phyloP scores from a whole-genome alignment of 208 protist species.

The Entamoeba dispar region DNA sequence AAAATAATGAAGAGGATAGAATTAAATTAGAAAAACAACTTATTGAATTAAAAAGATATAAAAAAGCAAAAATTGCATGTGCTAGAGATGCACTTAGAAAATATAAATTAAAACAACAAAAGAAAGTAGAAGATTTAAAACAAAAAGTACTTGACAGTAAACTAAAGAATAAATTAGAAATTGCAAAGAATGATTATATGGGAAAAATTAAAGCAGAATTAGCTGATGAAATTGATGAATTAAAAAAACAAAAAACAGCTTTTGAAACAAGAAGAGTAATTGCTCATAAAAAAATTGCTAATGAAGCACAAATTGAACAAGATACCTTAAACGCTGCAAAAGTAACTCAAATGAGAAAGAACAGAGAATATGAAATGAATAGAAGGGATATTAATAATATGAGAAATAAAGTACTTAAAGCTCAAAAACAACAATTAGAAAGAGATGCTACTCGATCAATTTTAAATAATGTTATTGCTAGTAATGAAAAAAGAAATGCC shows the following conservation, averaged over 20 bases:
- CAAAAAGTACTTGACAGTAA: background rate
- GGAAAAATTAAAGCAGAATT: background rate
- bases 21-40: background rate
- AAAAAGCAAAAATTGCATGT: background rate
- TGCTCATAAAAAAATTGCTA: background rate
- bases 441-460: background rate
- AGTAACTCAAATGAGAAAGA: background rate
- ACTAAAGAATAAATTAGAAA: background rate
- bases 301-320: background rate
- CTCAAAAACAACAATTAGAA: background rate
- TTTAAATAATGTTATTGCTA: background rate
- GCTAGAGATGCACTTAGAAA: background rate
- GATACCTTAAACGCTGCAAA: background rate
- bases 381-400: background rate
- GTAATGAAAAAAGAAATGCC: background rate
- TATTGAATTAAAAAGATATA: background rate
- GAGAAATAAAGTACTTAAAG: background rate
- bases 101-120: background rate
- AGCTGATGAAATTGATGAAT: background rate
- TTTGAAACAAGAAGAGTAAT: background rate
- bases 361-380: background rate
- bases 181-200: background rate
- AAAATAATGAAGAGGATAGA: background rate
- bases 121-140: background rate
- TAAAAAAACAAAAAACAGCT: background rate